These are phyloP conservation scores for Rhizophagus clarus DNA, from an alignment of 192 early-diverging fungal species.

Conservation along the genomic window DNA sequence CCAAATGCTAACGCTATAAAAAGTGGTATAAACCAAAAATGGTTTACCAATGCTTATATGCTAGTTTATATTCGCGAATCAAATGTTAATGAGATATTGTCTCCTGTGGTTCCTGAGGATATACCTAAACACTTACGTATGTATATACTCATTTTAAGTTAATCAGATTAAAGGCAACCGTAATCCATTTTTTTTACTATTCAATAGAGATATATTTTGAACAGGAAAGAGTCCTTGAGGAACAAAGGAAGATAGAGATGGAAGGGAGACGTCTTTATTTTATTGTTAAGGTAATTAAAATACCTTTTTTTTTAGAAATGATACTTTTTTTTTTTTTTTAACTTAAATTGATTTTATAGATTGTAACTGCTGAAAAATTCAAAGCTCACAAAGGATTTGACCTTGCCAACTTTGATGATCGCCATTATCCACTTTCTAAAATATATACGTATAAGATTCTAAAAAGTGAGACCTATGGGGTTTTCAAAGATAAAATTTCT, in stretches of 20 bases:
- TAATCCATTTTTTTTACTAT: background rate
- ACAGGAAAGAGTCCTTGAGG: slow-evolving; percentile 62
- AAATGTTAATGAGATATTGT: slow-evolving; percentile 71
- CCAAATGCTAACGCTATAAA: slow-evolving; percentile 35
- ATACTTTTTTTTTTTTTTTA: background rate
- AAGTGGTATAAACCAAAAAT: too few species aligned
- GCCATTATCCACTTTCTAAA: slow-evolving; percentile 36
- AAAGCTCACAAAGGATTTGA: slow-evolving; percentile 82
- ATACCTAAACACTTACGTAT: slow-evolving; percentile 80
- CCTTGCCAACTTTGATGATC: slow-evolving; percentile 71
- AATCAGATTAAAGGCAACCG: background rate
- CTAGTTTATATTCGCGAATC: slow-evolving; percentile 91
- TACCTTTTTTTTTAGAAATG: background rate
- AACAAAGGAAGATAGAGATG: slow-evolving; percentile 64
- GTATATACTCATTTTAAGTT: background rate
- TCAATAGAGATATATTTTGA: slow-evolving; percentile 57
- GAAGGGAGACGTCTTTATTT: slow-evolving; percentile 72
- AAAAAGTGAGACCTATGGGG: slow-evolving; percentile 58
- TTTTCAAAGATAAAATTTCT: slow-evolving; percentile 57
- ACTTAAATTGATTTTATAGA: slow-evolving; percentile 29
- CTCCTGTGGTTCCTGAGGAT: slow-evolving; percentile 63
- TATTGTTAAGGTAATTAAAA: slow-evolving; percentile 53
- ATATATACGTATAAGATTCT: slow-evolving; percentile 48
- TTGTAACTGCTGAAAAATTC: slow-evolving; percentile 73
- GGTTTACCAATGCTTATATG: slow-evolving; percentile 96